Base-by-base conservation (phyloP, 768 basidiomycete species). In the Lepiota venenata region DNA sequence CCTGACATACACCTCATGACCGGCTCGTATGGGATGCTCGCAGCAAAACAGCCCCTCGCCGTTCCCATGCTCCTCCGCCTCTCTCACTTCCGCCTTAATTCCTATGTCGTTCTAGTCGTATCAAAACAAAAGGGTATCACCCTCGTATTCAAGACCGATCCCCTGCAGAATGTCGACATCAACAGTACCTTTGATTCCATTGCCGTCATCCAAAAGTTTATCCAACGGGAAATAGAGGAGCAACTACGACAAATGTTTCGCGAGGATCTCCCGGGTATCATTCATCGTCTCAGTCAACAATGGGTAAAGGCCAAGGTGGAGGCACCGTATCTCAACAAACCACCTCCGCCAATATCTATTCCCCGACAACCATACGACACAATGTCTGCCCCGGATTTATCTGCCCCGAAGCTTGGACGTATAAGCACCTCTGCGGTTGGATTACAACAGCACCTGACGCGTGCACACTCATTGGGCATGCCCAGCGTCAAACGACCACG, bases 141-240 rank as follows among this genome's bases (percentile, higher is more conserved):
- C 0, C 84, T 99, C 50, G 97, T 98, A 21, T 99, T 99, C 84
- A 98, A 98, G 74, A 98, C 97, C 35, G 97, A 99, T 71, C 97
- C 97, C 1, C 80, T 99, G 37, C 94, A 99, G 71, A 91, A 93
- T 60, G 94, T 99, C 50, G 92, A 98, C 65, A 98, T 99, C 66
- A 94, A 90, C 70, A 91, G 88, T 68, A 98, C 95, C 2, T 99
- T 99, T 64, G 97, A 99, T 70, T 93, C 92, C 3, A 96, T 99
- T 58, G 93, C 91, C 43, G 95, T 98, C 59, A 97, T 99, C 47
- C 91, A 98, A 66, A 94, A 93, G 53, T 98, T 95, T 69, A 93
- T 99, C 56, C 97, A 98, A 68, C 83, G 86, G 55, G 96, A 98
- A 73, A 98, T 99, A 52, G 97, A 99, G 69, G 92, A 87, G 0